Evolutionary conservation across 1,284 basidiomycete species (phyloP).

Genomic region (Fomitopsis palustris): DNA sequence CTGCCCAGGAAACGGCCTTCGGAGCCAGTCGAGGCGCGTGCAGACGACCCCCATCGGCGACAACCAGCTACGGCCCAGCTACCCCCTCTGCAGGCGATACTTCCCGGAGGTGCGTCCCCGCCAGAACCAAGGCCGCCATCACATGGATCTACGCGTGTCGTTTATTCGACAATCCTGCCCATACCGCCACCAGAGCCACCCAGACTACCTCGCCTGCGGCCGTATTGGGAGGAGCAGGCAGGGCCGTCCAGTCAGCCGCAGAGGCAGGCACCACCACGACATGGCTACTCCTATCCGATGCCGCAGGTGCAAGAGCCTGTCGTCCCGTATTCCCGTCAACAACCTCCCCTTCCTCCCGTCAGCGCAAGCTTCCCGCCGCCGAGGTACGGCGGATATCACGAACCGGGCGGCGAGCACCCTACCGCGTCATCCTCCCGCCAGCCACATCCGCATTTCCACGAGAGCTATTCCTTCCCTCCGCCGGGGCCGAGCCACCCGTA

Average conservation of each 20-base stretch:
- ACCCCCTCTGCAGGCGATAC: background rate
- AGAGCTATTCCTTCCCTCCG: background rate
- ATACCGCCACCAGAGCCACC: background rate
- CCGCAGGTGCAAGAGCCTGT: background rate
- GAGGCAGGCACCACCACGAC: background rate
- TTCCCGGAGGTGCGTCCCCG: background rate
- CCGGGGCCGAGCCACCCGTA: background rate
- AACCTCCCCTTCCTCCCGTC: background rate
- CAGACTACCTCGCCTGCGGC: background rate
- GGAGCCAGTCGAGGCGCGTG: background rate
- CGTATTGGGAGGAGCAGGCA: background rate
- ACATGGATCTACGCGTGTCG: background rate
- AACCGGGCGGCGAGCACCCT: background rate
- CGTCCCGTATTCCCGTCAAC: background rate
- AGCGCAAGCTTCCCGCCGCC: background rate
- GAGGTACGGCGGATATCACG: background rate
- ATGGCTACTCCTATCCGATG: conserved; percentile 3
- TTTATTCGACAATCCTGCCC: background rate
- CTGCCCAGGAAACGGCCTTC: conserved; percentile 10
- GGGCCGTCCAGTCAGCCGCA: background rate
- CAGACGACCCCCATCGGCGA: background rate
- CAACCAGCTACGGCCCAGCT: background rate
- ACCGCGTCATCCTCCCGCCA: background rate
- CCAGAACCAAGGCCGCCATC: background rate
- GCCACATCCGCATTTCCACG: background rate